These are phyloP conservation scores for Neocallimastix lanati DNA, from an alignment of 192 early-diverging fungal genomes.

Conservation along the genomic window DNA sequence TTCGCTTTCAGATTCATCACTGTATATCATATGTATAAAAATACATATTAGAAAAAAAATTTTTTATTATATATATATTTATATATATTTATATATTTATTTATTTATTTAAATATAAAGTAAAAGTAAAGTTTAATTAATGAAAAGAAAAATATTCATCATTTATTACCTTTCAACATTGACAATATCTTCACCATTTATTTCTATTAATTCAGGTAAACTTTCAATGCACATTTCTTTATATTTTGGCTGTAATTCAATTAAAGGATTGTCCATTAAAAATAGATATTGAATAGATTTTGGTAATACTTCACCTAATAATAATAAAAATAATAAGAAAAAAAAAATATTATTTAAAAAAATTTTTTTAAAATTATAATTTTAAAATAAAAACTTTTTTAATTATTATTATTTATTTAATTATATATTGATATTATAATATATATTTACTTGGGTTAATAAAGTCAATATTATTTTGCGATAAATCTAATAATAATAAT, in stretches of 20 bases:
- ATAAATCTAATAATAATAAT: neutral
- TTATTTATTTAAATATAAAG: no score
- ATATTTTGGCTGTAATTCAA: neutral
- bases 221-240: neutral
- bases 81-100: no score
- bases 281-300: neutral
- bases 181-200: neutral
- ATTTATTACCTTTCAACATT: neutral
- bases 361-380: neutral
- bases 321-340: neutral
- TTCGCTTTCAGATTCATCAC: neutral
- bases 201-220: neutral
- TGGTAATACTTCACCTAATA: neutral
- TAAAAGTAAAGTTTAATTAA: no score
- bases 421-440: no score
- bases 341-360: neutral
- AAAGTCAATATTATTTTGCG: neutral
- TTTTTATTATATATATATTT: no score
- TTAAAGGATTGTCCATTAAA: neutral
- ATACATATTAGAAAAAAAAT: no score
- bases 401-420: no score
- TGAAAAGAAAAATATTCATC: no score
- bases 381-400: neutral
- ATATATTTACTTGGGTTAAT: neutral
- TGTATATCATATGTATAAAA: no score